These are phyloP conservation scores for Nannochloropsis salina DNA, from an alignment of 108 stramenopile genomes.

Conservation along the genomic window DNA sequence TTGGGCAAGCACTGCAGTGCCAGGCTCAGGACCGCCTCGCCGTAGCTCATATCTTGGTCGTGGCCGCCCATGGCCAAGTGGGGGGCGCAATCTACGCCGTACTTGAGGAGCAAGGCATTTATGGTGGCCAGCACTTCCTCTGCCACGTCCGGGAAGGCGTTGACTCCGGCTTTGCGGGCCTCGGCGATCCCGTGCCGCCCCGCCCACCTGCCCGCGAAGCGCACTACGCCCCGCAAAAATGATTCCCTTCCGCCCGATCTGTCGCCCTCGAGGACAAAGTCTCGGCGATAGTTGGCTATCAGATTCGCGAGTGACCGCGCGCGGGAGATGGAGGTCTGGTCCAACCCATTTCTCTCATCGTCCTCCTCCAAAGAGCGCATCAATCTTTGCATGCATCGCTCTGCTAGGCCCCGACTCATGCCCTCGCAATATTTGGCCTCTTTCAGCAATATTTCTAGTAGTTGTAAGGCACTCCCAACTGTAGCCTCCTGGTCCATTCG, in stretches of 20 bases:
- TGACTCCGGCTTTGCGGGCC: not conserved
- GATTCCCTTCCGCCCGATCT: not conserved
- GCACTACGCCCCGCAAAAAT: not conserved
- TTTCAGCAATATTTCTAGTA: not conserved
- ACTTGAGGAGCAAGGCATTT: not conserved
- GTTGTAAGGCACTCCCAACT: not conserved
- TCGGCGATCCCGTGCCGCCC: not conserved
- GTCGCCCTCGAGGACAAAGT: not conserved
- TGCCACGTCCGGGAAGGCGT: not conserved
- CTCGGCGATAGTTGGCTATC: not conserved
- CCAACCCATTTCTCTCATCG: not conserved
- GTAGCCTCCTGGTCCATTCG: not conserved
- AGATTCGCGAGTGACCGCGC: not conserved
- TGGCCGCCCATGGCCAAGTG: not conserved
- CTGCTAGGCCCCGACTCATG: not conserved
- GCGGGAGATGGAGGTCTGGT: not conserved
- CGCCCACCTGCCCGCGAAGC: slow-evolving; percentile 15
- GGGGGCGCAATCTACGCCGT: not conserved
- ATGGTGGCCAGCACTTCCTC: not conserved
- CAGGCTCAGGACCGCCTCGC: not conserved
- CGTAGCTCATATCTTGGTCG: not conserved
- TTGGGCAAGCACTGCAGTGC: not conserved
- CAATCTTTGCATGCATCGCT: not conserved
- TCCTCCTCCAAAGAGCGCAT: not conserved
- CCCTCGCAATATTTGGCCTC: slow-evolving; percentile 17